Evolutionary conservation across 331 rosid genomes (phyloP).

Genomic region (Stylosanthes scabra): DNA sequence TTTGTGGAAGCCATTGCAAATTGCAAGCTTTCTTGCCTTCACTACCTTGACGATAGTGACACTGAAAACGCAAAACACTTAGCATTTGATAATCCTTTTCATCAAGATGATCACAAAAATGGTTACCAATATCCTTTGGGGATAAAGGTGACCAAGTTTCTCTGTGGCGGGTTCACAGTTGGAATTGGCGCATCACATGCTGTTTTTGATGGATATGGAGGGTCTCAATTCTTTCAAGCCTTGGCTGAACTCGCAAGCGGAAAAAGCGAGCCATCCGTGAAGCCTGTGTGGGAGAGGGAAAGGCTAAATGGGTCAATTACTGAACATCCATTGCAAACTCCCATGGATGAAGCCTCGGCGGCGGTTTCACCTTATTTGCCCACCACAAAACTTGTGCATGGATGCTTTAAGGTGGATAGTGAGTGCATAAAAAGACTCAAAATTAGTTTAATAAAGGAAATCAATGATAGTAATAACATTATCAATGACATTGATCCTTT

Average conservation of each 20-base stretch:
- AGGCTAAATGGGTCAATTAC: conserved; percentile 28
- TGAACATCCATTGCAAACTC: conserved; percentile 11
- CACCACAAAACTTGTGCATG: conserved; percentile 15
- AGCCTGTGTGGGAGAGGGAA: conserved; percentile 52
- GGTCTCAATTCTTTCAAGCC: conserved; percentile 44
- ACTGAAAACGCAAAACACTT: conserved; percentile 24
- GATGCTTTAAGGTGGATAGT: conserved; percentile 23
- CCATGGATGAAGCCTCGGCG: not conserved
- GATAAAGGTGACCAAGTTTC: conserved; percentile 45
- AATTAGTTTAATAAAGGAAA: conserved; percentile 30
- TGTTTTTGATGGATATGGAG: conserved; percentile 41
- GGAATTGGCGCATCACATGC: conserved; percentile 45
- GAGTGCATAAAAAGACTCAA: conserved; percentile 45
- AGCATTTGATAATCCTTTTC: conserved; percentile 11
- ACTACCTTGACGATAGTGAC: conserved; percentile 39
- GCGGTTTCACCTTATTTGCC: conserved; percentile 47
- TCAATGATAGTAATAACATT: too few species aligned
- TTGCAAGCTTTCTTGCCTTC: conserved; percentile 39
- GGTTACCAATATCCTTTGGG: conserved; percentile 17
- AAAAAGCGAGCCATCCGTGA: conserved; percentile 41
- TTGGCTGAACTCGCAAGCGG: conserved; percentile 39
- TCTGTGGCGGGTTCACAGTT: conserved; percentile 46
- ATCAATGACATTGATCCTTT: too few species aligned
- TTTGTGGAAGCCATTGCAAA: conserved; percentile 37
- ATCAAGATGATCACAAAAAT: not conserved